These are phyloP conservation scores for Trichoderma sp. DNA, from an alignment of 2,329 filamentous ascomycete genomes.

Conservation along the genomic window DNA sequence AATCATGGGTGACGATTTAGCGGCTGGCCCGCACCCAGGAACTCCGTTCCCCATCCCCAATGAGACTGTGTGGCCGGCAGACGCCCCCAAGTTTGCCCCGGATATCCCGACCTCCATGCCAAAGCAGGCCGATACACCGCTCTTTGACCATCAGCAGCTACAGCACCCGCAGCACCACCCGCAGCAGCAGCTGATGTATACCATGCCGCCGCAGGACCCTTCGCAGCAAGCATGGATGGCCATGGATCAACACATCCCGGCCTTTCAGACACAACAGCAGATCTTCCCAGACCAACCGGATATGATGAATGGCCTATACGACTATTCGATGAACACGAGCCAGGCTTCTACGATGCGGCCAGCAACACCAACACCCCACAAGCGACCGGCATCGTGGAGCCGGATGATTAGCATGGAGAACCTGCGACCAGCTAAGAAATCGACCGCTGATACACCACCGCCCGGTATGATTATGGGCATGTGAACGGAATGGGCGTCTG, in stretches of 20 bases:
- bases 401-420: conserved; percentile 43
- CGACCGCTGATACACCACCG: conserved; percentile 30
- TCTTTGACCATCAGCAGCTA: conserved; percentile 15
- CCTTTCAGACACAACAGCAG: conserved; percentile 28
- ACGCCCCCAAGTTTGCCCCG: conserved; percentile 44
- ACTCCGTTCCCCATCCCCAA: conserved; percentile 46
- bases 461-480: conserved; percentile 32
- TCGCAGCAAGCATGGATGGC: conserved; percentile 33
- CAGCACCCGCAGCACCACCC: conserved; percentile 18
- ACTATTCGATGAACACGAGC: conserved; percentile 33
- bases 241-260: conserved; percentile 27
- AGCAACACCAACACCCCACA: conserved; percentile 43
- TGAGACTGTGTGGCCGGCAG: conserved; percentile 42
- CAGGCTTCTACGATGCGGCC: conserved; percentile 36
- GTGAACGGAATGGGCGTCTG: conserved; percentile 22
- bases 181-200: conserved; percentile 34
- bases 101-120: conserved; percentile 34
- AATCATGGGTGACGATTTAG: conserved; percentile 40
- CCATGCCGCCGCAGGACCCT: conserved; percentile 37
- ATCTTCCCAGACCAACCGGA: conserved; percentile 27
- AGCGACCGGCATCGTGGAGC: conserved; percentile 44
- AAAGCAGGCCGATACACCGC: conserved; percentile 36
- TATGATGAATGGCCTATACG: conserved; percentile 29
- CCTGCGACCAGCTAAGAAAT: conserved; percentile 42
- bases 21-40: conserved; percentile 43